A percentile compares a stretch with the other conserved stretches of the same genome.
Evolutionary conservation across 768 basidiomycete genomes (phyloP).

Genomic region (Postia placenta): DNA sequence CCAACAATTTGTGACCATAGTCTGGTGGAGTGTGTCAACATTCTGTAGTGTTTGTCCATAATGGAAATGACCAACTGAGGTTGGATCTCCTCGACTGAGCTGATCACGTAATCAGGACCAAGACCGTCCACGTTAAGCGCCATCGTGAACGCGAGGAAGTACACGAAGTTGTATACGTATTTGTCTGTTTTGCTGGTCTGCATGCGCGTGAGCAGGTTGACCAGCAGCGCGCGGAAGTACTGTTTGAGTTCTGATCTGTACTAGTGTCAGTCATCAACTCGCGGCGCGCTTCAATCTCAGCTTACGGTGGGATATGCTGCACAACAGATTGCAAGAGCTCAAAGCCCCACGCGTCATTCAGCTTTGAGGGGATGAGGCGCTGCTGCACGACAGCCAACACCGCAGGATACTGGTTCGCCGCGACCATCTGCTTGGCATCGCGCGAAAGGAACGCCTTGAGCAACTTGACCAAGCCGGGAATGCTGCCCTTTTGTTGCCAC

Average conservation of each 20-base stretch:
- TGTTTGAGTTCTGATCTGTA: conserved; percentile 56
- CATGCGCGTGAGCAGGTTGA: conserved; percentile 80
- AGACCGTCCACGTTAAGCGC: conserved; percentile 71
- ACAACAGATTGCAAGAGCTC: conserved; percentile 81
- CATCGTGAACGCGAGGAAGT: conserved; percentile 71
- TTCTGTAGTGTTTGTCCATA: neutral
- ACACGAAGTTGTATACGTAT: conserved; percentile 76
- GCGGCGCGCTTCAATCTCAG: neutral
- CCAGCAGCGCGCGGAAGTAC: conserved; percentile 68
- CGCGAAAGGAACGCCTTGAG: conserved; percentile 77
- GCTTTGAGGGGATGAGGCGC: conserved; percentile 77
- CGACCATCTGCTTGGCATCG: conserved; percentile 63
- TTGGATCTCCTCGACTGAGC: conserved; percentile 80
- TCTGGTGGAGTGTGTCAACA: conserved; percentile 26
- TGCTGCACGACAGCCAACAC: conserved; percentile 89
- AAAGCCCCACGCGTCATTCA: conserved; percentile 89
- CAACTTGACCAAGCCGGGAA: conserved; percentile 88
- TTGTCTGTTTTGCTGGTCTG: conserved; percentile 87
- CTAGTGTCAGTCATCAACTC: neutral
- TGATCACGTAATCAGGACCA: conserved; percentile 73
- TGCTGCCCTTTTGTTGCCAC: conserved; percentile 93
- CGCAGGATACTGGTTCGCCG: conserved; percentile 62
- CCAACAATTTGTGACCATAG: conserved; percentile 77
- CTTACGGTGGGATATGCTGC: conserved; percentile 69
- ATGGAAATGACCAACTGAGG: conserved; percentile 49